Evolutionary conservation across 306 rosid genomes (phyloP).

Genomic region (Spatholobus suberectus): DNA sequence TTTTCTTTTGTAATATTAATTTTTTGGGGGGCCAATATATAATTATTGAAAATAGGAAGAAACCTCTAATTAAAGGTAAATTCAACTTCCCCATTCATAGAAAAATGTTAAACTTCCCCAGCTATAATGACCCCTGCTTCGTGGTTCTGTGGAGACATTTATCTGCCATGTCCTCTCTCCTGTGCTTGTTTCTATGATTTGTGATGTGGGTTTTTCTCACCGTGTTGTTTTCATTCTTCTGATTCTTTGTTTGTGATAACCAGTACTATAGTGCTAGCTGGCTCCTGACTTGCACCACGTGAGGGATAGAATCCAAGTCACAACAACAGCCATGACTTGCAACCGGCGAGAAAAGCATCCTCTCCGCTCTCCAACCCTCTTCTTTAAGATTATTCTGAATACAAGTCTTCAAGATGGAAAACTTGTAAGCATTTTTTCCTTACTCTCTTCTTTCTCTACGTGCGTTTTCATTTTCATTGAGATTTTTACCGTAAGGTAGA

Average conservation of each 20-base stretch:
- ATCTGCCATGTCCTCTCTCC: conserved; percentile 22
- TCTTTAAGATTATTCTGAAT: neutral
- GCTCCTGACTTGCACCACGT: neutral
- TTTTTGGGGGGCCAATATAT: no score
- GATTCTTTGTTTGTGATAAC: neutral
- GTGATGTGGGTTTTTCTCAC: conserved; percentile 2
- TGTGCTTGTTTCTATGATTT: conserved; percentile 25
- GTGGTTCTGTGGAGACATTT: conserved; percentile 36
- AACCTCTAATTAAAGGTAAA: no score
- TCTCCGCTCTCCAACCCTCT: neutral
- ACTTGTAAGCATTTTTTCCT: neutral
- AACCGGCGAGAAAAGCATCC: no score
- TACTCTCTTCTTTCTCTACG: neutral
- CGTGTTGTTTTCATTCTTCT: conserved; percentile 14
- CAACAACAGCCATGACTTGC: no score
- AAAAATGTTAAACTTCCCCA: no score
- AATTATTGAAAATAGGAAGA: no score
- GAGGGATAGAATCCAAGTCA: no score
- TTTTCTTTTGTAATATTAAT: no score
- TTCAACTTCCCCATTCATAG: no score
- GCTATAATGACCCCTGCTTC: no score
- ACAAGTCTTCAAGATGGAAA: neutral
- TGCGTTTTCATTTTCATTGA: neutral
- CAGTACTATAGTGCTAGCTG: neutral
- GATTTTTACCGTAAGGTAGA: neutral